Percentiles rank a stretch among this genome's conserved stretches.
Evolutionary conservation across 2,329 filamentous ascomycete species (phyloP).

Genomic region (Curvularia eragrostidis): DNA sequence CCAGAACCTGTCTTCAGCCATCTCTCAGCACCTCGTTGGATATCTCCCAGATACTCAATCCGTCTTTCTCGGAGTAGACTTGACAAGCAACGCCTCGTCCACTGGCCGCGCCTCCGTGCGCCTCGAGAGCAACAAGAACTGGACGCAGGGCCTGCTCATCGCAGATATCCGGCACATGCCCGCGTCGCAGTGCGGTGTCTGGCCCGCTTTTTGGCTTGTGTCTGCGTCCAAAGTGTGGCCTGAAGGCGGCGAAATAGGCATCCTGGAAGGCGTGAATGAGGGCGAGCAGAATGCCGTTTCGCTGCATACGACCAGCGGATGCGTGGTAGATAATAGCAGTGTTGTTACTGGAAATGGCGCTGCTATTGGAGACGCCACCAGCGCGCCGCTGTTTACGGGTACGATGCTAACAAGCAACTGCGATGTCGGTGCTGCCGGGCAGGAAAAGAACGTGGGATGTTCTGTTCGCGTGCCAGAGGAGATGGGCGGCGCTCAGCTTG

Average conservation of each 20-base stretch:
- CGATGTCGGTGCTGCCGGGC: conserved; percentile 45
- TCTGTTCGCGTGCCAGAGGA: conserved; percentile 15
- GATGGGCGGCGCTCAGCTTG: neutral
- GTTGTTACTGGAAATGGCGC: neutral
- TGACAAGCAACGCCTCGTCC: conserved; percentile 33
- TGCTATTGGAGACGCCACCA: neutral
- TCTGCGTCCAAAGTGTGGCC: conserved; percentile 42
- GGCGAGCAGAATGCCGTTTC: conserved; percentile 37
- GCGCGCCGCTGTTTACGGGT: conserved; percentile 50
- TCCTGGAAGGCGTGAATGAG: conserved; percentile 48
- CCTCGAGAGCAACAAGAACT: conserved; percentile 40
- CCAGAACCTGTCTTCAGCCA: conserved; percentile 30
- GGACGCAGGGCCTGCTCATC: conserved; percentile 42
- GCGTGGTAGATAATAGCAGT: conserved; percentile 27
- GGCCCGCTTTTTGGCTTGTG: conserved; percentile 48
- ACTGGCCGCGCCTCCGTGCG: conserved; percentile 40
- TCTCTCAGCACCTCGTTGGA: conserved; percentile 12
- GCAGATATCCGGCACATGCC: conserved; percentile 49
- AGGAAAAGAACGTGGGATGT: conserved; percentile 47
- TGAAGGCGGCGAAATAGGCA: conserved; percentile 44
- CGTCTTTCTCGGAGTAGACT: conserved; percentile 53
- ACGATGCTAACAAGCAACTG: conserved; percentile 56
- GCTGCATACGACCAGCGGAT: conserved; percentile 41
- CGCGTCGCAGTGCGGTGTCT: conserved; percentile 36
- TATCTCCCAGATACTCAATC: conserved; percentile 14